phyloP scores from a whole-genome alignment of 257 asterid species.

The Nicotiana knightiana region DNA sequence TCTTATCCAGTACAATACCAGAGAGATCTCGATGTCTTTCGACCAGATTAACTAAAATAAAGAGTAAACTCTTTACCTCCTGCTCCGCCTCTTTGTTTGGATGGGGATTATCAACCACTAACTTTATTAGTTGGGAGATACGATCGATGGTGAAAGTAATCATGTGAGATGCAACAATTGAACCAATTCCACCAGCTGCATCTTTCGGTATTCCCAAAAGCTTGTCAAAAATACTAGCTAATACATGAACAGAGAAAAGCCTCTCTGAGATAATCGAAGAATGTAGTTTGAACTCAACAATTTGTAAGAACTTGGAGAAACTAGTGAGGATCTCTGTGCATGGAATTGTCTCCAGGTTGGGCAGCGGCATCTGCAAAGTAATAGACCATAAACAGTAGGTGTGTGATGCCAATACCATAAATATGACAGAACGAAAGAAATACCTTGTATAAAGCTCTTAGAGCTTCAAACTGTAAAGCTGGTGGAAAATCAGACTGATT shows the following conservation, averaged over 20 bases:
- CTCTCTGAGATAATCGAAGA: constrained; percentile 42
- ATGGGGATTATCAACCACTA: constrained; percentile 21
- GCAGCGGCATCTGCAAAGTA: constrained; percentile 45
- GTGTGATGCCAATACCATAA: constrained; percentile 6
- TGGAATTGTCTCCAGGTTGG: constrained; percentile 33
- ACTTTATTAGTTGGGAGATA: constrained; percentile 33
- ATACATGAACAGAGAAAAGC: constrained; percentile 37
- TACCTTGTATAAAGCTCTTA: constrained; percentile 63
- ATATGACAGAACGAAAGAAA: constrained; percentile 19
- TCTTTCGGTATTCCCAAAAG: constrained; percentile 44
- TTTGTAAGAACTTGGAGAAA: constrained; percentile 35
- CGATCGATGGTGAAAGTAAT: constrained; percentile 42
- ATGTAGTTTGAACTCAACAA: constrained; percentile 28
- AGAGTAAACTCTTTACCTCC: constrained; percentile 55
- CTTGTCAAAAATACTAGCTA: constrained; percentile 50
- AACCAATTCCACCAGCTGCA: constrained; percentile 31
- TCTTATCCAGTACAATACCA: constrained; percentile 43
- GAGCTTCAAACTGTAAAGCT: constrained; percentile 47
- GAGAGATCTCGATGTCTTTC: constrained; percentile 38
- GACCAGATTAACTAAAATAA: constrained; percentile 41
- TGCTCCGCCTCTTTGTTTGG: constrained; percentile 31
- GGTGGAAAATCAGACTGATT: constrained; percentile 41
- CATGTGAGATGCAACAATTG: constrained; percentile 36
- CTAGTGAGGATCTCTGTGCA: constrained; percentile 39
- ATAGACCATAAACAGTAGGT: constrained; percentile 14